A percentile compares a stretch with the other conserved stretches of the same genome.
These are phyloP conservation scores for Malassezia nana DNA, from an alignment of 1,284 basidiomycete genomes.

Conservation along the genomic window DNA sequence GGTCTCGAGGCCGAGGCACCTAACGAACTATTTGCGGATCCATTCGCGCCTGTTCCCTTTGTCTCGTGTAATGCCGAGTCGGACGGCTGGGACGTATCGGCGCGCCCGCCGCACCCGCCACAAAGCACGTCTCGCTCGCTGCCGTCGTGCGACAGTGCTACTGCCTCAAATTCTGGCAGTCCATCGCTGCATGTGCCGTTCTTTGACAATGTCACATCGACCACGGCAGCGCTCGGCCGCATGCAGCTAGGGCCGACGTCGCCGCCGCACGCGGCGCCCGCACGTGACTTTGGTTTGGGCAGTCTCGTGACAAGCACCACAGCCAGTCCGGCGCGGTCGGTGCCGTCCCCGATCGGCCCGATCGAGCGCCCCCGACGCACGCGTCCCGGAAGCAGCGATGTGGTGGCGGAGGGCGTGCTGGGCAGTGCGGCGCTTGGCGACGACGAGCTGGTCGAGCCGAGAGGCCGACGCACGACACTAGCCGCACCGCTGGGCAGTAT, in stretches of 20 bases:
- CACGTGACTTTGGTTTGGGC: slow-evolving; percentile 4
- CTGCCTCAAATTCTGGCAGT: background rate
- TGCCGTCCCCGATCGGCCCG: slow-evolving; percentile 37
- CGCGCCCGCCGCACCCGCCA: background rate
- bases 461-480: slow-evolving; percentile 27
- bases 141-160: background rate
- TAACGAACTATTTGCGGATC: background rate
- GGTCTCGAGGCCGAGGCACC: background rate
- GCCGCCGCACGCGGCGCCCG: background rate
- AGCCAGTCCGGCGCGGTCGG: slow-evolving; percentile 13
- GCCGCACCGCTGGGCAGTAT: slow-evolving; percentile 28
- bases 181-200: background rate
- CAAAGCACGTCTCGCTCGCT: background rate
- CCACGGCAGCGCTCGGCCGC: slow-evolving; percentile 3
- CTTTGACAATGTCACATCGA: slow-evolving; percentile 2
- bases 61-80: background rate
- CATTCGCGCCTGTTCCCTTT: background rate
- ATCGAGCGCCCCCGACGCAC: slow-evolving; percentile 40
- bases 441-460: slow-evolving; percentile 44
- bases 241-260: slow-evolving; percentile 1
- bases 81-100: background rate
- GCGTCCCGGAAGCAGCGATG: slow-evolving; percentile 12
- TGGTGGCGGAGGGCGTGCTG: slow-evolving; percentile 37
- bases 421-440: slow-evolving; percentile 46
- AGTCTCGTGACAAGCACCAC: background rate